Evolutionary conservation across 768 basidiomycete genomes (phyloP), one percentile per base, ranked within the genome.

Genomic region (Artomyces pyxidatus): DNA sequence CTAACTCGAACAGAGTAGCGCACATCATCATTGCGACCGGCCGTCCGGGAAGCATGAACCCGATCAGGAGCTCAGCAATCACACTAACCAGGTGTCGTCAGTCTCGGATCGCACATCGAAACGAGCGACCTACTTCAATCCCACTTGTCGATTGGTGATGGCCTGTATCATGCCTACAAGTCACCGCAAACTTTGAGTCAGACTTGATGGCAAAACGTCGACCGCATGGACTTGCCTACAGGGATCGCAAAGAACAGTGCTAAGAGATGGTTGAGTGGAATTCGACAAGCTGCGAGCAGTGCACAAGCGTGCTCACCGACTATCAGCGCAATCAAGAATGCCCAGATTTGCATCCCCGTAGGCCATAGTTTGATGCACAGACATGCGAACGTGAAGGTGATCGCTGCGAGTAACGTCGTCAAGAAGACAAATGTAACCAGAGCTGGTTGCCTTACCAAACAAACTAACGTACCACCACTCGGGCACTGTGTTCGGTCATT

Each of bases 1-100:
- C 4, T 17, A 21, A 28, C 17, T 16, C n/a, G 12, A 38, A 30
- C 23, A 29, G 32, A 25, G 6, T 22, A 68, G 80, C 80, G 70
- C 78, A 83, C 76, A 85, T 77, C 82, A 85, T 81, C 77, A 84
- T 82, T 1, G 85, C 85, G 48, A 85, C 74, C 3, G 85, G 82
- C 48, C 75, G 74, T 8, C 85, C 84, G 56, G 73, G 73, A 26
- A 73, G 63, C 37, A 68, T 60, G 49, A 74, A 78, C 8, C 85
- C 85, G 40, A 83, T 75, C 47, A 87, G 76, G 22, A 87, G 68
- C 60, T 88, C 85, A 5, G 84, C 81, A 50, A 88, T 77, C 28
- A 87, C 84, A 60, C 76, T 80, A 37, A 23, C 10, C 42, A 49
- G 25, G 22, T 54, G 32, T n/a, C 25, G 35, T 21, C 26, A 17